Evolutionary conservation across 1,284 basidiomycete species (phyloP).

Genomic region (Anthracocystis walkeri): DNA sequence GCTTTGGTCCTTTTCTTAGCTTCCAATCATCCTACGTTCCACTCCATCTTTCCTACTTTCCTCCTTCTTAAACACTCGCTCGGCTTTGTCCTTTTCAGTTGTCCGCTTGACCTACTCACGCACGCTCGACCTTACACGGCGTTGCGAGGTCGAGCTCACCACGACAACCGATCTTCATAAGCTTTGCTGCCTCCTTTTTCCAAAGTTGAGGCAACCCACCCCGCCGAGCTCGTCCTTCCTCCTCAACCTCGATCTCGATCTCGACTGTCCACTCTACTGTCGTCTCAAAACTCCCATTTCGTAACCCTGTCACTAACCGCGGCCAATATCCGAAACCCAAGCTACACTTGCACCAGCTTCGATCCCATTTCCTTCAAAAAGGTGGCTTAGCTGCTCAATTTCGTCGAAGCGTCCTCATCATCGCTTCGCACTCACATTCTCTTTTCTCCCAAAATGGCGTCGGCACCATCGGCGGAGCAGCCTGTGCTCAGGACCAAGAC

Average conservation of each 20-base stretch:
- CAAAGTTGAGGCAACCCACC: conserved; percentile 6
- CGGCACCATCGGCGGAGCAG: conserved; percentile 23
- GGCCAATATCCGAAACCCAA: background rate
- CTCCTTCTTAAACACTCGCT: conserved; percentile 1
- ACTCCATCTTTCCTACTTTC: background rate
- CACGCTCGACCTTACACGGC: background rate
- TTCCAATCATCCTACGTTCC: background rate
- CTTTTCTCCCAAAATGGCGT: conserved; percentile 20
- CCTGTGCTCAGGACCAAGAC: conserved; percentile 60
- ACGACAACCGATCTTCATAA: conserved; percentile 28
- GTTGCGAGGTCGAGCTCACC: conserved; percentile 24
- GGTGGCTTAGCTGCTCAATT: conserved; percentile 3
- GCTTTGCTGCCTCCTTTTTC: conserved; percentile 8
- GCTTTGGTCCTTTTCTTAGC: background rate
- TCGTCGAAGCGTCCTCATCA: conserved; percentile 2
- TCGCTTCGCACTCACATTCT: background rate
- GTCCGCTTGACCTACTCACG: conserved; percentile 18
- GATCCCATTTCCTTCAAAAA: conserved; percentile 11
- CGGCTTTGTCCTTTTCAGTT: background rate
- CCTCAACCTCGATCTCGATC: conserved; percentile 1
- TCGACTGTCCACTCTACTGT: background rate
- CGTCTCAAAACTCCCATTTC: background rate
- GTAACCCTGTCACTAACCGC: background rate
- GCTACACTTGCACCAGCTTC: background rate
- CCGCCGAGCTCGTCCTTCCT: background rate